Conservation (phyloP, 306 rosid genomes). For the Alnus glutinosa region DNA sequence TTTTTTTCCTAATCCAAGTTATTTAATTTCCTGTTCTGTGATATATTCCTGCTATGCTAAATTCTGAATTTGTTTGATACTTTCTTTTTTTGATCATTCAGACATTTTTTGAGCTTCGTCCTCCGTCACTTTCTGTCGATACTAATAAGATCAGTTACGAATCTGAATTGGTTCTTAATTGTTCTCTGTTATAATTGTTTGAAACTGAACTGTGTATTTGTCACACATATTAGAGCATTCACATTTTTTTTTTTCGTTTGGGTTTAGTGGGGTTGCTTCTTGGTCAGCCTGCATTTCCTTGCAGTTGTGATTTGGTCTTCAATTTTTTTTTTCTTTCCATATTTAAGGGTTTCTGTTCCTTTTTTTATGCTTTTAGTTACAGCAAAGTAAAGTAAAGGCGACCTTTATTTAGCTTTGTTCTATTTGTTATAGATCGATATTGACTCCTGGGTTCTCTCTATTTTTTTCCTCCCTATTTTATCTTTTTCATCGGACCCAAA, state of each 20-base stretch:
- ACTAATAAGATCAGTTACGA: neutral
- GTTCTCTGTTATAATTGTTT: neutral
- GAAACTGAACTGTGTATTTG: neutral
- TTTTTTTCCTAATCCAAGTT: neutral
- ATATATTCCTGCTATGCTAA: neutral
- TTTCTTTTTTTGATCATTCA: neutral
- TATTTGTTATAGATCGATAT: constrained; percentile 17
- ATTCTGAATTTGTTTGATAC: neutral
- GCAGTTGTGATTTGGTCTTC: constrained; percentile 23
- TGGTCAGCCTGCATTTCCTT: constrained; percentile 13
- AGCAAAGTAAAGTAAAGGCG: constrained; percentile 6
- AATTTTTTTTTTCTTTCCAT: neutral
- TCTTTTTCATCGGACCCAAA: neutral
- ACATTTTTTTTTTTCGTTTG: neutral
- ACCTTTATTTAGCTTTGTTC: constrained; percentile 9
- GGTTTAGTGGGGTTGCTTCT: neutral
- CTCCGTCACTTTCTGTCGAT: neutral
- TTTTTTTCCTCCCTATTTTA: neutral
- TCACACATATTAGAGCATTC: neutral
- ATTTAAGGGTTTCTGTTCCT: constrained; percentile 28
- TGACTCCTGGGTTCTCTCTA: constrained; percentile 9
- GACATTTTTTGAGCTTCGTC: neutral
- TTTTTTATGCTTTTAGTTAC: neutral
- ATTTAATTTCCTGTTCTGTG: constrained; percentile 1
- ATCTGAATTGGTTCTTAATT: neutral